Base-by-base conservation (phyloP, 2,329 filamentous ascomycete species). In the Pezicula radicicola region DNA sequence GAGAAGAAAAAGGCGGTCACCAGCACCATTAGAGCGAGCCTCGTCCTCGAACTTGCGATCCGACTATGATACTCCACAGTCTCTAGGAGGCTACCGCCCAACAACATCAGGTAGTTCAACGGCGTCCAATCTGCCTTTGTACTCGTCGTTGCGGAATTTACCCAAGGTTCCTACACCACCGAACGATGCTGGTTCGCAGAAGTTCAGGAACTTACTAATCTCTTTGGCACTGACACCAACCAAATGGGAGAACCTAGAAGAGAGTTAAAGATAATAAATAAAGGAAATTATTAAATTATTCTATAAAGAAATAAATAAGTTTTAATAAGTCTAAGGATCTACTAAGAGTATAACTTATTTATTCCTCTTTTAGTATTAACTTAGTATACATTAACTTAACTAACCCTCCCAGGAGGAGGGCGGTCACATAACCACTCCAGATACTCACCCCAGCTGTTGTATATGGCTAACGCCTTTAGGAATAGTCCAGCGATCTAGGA, bases 231-330 rank as follows among this genome's bases (percentile, higher is more conserved):
- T 88, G 53, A 96, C 91, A 43, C 94, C 94, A 16, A 88, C 87
- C 18, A 94, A 93, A 68, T 99, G 96, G 74, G 94, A 99, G 71
- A 97, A 99, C 70, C 93, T 94, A 0, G 94, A 94, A n/a, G n/a
- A n/a, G n/a, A n/a, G n/a, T n/a, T n/a, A n/a, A n/a, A n/a, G n/a
- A n/a, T n/a, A n/a, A n/a, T n/a, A n/a, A n/a, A n/a, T n/a, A n/a
- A n/a, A n/a, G n/a, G n/a, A n/a, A n/a, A n/a, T n/a, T n/a, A n/a
- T n/a, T n/a, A n/a, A n/a, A n/a, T n/a, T n/a, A n/a, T n/a, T n/a
- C n/a, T n/a, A n/a, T n/a, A n/a, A n/a, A n/a, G n/a, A n/a, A n/a
- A n/a, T n/a, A n/a, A n/a, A n/a, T n/a, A n/a, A n/a, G n/a, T n/a
- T n/a, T n/a, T n/a, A n/a, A n/a, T n/a, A n/a, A n/a, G n/a, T n/a